Evolutionary conservation across 805 yeast genomes (phyloP).

Genomic region (Candida tammaniensis): DNA sequence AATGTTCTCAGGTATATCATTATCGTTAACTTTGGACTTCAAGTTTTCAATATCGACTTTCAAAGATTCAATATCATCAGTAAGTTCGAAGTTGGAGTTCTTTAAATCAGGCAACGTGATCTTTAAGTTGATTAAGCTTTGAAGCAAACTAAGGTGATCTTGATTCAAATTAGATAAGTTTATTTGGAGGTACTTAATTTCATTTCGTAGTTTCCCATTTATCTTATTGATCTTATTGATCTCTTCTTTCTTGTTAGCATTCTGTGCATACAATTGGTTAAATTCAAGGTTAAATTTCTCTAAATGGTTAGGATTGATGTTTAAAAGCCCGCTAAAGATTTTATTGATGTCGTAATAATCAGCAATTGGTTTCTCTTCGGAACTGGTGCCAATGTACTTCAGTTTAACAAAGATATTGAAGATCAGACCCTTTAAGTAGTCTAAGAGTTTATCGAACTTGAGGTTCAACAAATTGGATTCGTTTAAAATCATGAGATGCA

Average conservation of each 20-base stretch:
- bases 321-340: slow-evolving; percentile 76
- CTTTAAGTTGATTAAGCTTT: slow-evolving; percentile 79
- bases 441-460: slow-evolving; percentile 73
- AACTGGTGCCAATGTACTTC: slow-evolving; percentile 10
- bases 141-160: slow-evolving; percentile 85
- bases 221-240: slow-evolving; percentile 55
- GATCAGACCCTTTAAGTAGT: slow-evolving; percentile 73
- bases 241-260: slow-evolving; percentile 62
- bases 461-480: slow-evolving; percentile 55
- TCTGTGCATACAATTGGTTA: slow-evolving; percentile 65
- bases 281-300: slow-evolving; percentile 72
- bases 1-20: slow-evolving; percentile 32
- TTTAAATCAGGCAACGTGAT: slow-evolving; percentile 68
- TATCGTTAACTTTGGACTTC: slow-evolving; percentile 29
- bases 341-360: slow-evolving; percentile 61
- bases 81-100: slow-evolving; percentile 69
- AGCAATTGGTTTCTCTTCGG: slow-evolving; percentile 1
- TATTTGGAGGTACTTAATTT: slow-evolving; percentile 69
- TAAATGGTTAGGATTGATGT: slow-evolving; percentile 69
- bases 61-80: slow-evolving; percentile 37
- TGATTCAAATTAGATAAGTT: slow-evolving; percentile 66
- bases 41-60: slow-evolving; percentile 37
- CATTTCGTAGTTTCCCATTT: slow-evolving; percentile 71
- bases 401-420: slow-evolving; percentile 64
- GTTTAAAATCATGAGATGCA: slow-evolving; percentile 74